Percentiles rank a stretch among this genome's conserved stretches.
These are phyloP conservation scores for Candida golubevii DNA, from an alignment of 805 yeast species.

Conservation along the genomic window DNA sequence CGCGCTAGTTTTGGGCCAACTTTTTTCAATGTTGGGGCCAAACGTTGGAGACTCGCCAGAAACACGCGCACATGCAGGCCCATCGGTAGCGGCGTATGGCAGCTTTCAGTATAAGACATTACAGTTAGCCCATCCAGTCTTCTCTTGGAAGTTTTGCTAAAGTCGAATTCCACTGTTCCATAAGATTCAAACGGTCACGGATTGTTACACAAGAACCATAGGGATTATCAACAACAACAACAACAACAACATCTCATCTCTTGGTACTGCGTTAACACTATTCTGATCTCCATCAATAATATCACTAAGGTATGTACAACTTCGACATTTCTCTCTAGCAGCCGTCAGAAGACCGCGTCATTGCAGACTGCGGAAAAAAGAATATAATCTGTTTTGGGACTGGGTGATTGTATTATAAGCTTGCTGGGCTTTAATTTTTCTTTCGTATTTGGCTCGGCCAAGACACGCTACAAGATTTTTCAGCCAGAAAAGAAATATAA, in stretches of 20 bases:
- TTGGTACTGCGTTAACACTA: constrained; percentile 1
- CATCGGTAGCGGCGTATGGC: constrained; percentile 9
- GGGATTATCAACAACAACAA: constrained; percentile 11
- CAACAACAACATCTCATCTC: constrained; percentile 8
- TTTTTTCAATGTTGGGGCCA: constrained; percentile 19
- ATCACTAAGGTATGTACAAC: constrained; percentile 10
- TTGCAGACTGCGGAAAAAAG: not conserved
- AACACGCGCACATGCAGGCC: constrained; percentile 8
- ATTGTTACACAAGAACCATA: not conserved
- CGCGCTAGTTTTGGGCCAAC: constrained; percentile 19
- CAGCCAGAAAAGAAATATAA: too few relatives aligned
- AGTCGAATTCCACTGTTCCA: constrained; percentile 2
- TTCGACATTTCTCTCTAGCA: not conserved
- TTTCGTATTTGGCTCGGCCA: too few relatives aligned
- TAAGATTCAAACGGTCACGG: constrained; percentile 1
- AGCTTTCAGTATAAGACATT: constrained; percentile 12
- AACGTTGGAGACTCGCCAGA: constrained; percentile 2
- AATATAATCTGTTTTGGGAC: too few relatives aligned
- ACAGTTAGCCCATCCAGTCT: constrained; percentile 2
- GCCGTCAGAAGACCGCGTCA: not conserved
- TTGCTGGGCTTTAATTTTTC: too few relatives aligned
- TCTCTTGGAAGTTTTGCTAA: constrained; percentile 1
- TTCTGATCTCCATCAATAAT: constrained; percentile 4
- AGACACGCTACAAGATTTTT: too few relatives aligned
- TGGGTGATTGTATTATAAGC: too few relatives aligned